Base-by-base conservation (phyloP, 2,329 filamentous ascomycete genomes). In the Penicillium sp. region DNA sequence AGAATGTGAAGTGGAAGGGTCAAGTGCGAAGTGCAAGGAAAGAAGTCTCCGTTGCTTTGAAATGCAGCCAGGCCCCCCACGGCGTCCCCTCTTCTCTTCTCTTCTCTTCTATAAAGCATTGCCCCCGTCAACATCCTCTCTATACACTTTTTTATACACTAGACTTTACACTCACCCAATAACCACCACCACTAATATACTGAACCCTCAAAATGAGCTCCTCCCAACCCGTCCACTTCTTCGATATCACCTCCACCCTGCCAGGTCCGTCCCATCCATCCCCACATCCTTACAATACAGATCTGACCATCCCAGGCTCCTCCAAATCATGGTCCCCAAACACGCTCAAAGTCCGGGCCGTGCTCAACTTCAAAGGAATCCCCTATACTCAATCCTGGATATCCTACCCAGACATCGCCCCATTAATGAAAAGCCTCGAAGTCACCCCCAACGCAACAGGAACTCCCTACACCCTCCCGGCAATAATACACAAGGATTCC, bases 401-500 rank as follows among this genome's bases (percentile, higher is more conserved):
- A 20, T 63, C 59, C 6, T 63, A 63, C 43, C 64, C 64, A 10
- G 63, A 63, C 23, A 68, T 67, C 49, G 51, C 54, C n/a, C 63
- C 68, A 6, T 40, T 71, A 4, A 58, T 68, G 15, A 58, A 59
- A 21, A 37, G 51, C 6, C 48, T 69, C 21, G 58, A 40, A 4
- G 44, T 72, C 12, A 47, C 53, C 17, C 61, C 68, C 20, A 40
- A 58, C 26, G 46, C 52, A 13, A 24, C 46, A 2, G 49, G 53
- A 7, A 47, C 32, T 4, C 54, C 54, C 1, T 70, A 69, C 49
- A 72, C 68, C 7, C 63, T 72, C n/a, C 69, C 69, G 5, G 65
- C 66, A 24, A 72, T 71, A 51, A 49, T 56, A 23, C 68, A 71
- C 49, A 61, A 58, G 23, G 39, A 58, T 9, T 63, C 62, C 0